These are phyloP conservation scores for Niveomyces coronatus DNA, from an alignment of 2,329 filamentous ascomycete genomes.

Conservation along the genomic window DNA sequence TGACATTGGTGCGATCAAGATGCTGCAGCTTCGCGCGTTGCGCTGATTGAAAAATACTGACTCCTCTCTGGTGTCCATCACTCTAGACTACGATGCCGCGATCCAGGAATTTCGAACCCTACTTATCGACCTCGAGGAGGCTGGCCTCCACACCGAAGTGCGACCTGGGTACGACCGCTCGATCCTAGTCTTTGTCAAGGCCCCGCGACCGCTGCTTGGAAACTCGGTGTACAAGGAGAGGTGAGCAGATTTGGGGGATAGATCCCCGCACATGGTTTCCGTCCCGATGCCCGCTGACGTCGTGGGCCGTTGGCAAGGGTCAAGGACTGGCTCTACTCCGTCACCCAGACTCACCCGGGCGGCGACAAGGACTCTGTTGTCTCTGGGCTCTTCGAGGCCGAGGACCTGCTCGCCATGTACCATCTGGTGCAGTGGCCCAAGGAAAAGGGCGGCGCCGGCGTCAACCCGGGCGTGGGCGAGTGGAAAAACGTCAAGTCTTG, in stretches of 20 bases:
- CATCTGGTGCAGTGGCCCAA: constrained; percentile 52
- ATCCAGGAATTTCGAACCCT: constrained; percentile 31
- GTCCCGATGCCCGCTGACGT: no score
- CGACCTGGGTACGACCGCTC: constrained; percentile 58
- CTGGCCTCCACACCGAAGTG: constrained; percentile 61
- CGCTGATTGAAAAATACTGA: no score
- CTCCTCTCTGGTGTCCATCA: no score
- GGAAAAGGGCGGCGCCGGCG: constrained; percentile 49
- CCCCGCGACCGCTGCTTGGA: constrained; percentile 51
- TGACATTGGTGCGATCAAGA: constrained; percentile 19
- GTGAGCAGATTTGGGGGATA: constrained; percentile 33
- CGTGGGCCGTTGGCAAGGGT: no score
- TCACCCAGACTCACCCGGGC: constrained; percentile 53
- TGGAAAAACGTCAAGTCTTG: constrained; percentile 52
- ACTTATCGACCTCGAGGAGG: constrained; percentile 46
- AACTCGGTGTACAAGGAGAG: constrained; percentile 58
- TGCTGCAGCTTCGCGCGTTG: background rate
- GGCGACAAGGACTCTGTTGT: constrained; percentile 40
- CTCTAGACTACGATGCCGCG: constrained; percentile 24
- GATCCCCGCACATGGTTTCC: no score
- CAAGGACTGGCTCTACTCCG: constrained; percentile 65
- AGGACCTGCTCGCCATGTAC: constrained; percentile 60
- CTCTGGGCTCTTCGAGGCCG: constrained; percentile 46
- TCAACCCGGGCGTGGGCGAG: constrained; percentile 45
- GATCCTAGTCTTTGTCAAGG: constrained; percentile 56